These are phyloP conservation scores for Apiotrichum montevideense DNA, from an alignment of 1,284 basidiomycete genomes.

Conservation along the genomic window DNA sequence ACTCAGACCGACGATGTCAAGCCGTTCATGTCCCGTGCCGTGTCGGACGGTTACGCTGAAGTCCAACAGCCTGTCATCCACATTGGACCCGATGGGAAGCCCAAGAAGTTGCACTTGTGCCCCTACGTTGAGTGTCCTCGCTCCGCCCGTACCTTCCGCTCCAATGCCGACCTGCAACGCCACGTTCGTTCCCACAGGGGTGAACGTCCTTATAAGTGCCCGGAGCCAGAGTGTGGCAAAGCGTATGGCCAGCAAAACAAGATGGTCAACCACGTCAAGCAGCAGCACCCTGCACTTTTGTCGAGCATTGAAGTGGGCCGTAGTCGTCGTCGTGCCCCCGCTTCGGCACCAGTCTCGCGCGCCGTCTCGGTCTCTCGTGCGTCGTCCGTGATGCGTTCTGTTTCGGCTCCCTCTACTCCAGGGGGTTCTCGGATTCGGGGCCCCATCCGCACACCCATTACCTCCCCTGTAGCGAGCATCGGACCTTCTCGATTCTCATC, in stretches of 20 bases:
- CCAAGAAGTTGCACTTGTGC: constrained; percentile 17
- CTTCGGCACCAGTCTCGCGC: constrained; percentile 2
- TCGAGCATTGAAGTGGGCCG: constrained; percentile 11
- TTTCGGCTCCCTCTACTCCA: constrained; percentile 1
- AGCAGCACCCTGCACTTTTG: constrained; percentile 15
- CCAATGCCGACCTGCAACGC: constrained; percentile 23
- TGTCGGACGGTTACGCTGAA: not conserved
- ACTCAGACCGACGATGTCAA: not conserved
- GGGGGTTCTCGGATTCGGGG: not conserved
- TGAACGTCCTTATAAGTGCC: constrained; percentile 14
- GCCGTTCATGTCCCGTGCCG: not conserved
- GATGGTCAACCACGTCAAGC: constrained; percentile 23
- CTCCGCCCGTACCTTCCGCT: constrained; percentile 16
- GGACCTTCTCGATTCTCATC: not conserved
- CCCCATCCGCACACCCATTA: not conserved
- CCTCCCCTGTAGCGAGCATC: not conserved
- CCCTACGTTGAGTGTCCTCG: constrained; percentile 13
- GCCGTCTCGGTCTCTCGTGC: not conserved
- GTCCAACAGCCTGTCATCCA: not conserved
- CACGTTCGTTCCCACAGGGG: constrained; percentile 20
- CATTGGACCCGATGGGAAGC: constrained; percentile 3
- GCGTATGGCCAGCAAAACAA: constrained; percentile 23
- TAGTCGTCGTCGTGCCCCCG: constrained; percentile 6
- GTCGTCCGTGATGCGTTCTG: not conserved
- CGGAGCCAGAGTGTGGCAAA: constrained; percentile 14